These are phyloP conservation scores for Exophiala sp. DNA, from an alignment of 2,329 filamentous ascomycete genomes.

Conservation along the genomic window DNA sequence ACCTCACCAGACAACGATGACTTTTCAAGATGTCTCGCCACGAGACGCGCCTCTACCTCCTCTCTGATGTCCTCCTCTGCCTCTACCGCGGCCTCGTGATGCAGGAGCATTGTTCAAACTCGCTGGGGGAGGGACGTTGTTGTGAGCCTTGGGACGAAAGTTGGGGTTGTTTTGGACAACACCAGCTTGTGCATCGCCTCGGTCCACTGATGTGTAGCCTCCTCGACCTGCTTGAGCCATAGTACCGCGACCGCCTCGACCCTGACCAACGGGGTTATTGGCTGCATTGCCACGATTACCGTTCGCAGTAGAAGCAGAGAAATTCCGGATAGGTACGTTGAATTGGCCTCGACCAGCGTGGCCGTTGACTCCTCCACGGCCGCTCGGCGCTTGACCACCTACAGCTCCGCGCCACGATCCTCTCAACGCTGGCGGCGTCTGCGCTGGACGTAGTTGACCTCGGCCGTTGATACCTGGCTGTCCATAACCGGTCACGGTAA, in stretches of 20 bases:
- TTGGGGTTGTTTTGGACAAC: constrained; percentile 51
- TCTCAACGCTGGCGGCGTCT: constrained; percentile 51
- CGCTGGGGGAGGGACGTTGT: constrained; percentile 46
- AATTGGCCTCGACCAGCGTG: constrained; percentile 17
- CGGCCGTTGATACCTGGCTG: constrained; percentile 53
- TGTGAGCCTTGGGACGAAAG: constrained; percentile 51
- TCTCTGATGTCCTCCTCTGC: constrained; percentile 32
- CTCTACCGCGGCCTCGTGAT: constrained; percentile 34
- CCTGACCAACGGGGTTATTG: constrained; percentile 8
- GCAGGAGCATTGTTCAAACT: constrained; percentile 32
- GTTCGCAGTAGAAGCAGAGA: constrained; percentile 13
- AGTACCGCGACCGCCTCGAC: constrained; percentile 14
- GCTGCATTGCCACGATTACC: constrained; percentile 10
- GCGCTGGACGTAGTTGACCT: constrained; percentile 54
- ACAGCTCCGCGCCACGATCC: constrained; percentile 56
- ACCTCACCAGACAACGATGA: constrained; percentile 12
- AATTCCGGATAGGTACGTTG: constrained; percentile 24
- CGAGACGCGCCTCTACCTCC: constrained; percentile 31
- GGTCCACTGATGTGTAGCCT: constrained; percentile 42
- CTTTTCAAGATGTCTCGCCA: constrained; percentile 27
- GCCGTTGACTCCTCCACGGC: constrained; percentile 32
- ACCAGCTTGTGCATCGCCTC: constrained; percentile 48
- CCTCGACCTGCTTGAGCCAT: constrained; percentile 28
- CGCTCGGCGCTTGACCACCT: constrained; percentile 37
- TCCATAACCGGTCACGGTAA: constrained; percentile 53